phyloP scores from a whole-genome alignment of 2,329 filamentous ascomycete species.

The Hypoxylon sp. region DNA sequence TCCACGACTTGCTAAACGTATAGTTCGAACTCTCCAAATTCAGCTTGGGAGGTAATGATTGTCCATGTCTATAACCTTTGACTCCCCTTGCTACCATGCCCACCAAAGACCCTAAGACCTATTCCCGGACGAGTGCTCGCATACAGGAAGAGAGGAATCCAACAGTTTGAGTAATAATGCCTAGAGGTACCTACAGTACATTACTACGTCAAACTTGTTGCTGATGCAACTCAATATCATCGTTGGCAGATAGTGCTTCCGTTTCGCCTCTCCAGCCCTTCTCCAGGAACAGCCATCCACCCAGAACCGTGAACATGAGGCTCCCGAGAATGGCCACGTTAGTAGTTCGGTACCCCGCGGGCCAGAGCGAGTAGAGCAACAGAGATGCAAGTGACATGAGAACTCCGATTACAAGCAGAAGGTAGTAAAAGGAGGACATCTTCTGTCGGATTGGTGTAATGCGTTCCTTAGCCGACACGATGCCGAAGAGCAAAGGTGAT shows the following conservation, averaged over 20 bases:
- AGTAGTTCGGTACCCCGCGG: slow-evolving; percentile 22
- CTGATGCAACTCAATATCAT: slow-evolving; percentile 16
- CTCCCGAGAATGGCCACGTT: slow-evolving; percentile 24
- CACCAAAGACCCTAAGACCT: background rate
- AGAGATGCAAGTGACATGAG: slow-evolving; percentile 31
- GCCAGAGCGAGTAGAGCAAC: slow-evolving; percentile 31
- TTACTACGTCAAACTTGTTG: background rate
- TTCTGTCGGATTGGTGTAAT: slow-evolving; percentile 23
- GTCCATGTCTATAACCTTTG: background rate
- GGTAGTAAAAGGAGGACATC: slow-evolving; percentile 22
- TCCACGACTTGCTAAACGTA: too few relatives aligned
- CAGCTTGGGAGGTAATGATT: background rate
- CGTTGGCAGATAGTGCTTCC: background rate
- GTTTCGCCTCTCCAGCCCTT: slow-evolving; percentile 20
- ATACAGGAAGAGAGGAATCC: background rate
- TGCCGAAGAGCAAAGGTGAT: slow-evolving; percentile 24
- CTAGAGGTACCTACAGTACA: background rate
- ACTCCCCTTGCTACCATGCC: background rate
- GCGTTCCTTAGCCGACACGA: slow-evolving; percentile 20
- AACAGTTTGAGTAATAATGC: background rate
- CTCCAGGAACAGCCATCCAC: slow-evolving; percentile 36
- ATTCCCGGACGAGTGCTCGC: background rate
- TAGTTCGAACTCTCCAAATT: background rate
- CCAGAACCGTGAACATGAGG: slow-evolving; percentile 28
- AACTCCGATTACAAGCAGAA: slow-evolving; percentile 26